phyloP scores from a whole-genome alignment of 192 early-diverging fungal genomes.

The Backusella morwellensis region DNA sequence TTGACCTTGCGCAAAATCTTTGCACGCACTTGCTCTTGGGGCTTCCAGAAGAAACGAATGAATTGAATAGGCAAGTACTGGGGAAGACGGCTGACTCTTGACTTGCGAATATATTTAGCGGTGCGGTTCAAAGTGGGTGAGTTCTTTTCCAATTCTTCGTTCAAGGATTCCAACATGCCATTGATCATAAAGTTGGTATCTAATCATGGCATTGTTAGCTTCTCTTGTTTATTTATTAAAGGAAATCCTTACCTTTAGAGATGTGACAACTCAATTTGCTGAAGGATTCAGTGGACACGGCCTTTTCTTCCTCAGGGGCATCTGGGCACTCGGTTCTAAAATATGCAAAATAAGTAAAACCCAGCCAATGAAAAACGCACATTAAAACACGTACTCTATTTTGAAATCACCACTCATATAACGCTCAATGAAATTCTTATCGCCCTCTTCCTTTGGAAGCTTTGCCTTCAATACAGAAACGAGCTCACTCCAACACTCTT shows the following conservation, averaged over 20 bases:
- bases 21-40: constrained; percentile 69
- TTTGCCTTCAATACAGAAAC: constrained; percentile 67
- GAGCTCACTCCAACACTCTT: constrained; percentile 95
- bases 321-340: constrained; percentile 74
- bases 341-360: neutral
- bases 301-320: constrained; percentile 68
- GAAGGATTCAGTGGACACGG: constrained; percentile 64
- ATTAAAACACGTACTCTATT: constrained; percentile 22
- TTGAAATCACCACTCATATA: constrained; percentile 74
- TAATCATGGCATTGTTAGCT: constrained; percentile 10
- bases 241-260: constrained; percentile 37
- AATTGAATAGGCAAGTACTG: constrained; percentile 88
- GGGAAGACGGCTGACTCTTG: constrained; percentile 82
- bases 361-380: neutral
- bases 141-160: constrained; percentile 87
- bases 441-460: constrained; percentile 35
- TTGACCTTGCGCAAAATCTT: constrained; percentile 97
- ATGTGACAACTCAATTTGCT: constrained; percentile 77
- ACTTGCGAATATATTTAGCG: constrained; percentile 75
- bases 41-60: constrained; percentile 96
- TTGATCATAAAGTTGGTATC: constrained; percentile 77
- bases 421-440: constrained; percentile 68
- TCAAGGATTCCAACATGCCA: constrained; percentile 65
- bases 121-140: constrained; percentile 77
- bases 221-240: neutral